Percentiles rank a stretch among this genome's conserved stretches.
Conservation (phyloP, 1,284 basidiomycete species). For the Meira nashicola region DNA sequence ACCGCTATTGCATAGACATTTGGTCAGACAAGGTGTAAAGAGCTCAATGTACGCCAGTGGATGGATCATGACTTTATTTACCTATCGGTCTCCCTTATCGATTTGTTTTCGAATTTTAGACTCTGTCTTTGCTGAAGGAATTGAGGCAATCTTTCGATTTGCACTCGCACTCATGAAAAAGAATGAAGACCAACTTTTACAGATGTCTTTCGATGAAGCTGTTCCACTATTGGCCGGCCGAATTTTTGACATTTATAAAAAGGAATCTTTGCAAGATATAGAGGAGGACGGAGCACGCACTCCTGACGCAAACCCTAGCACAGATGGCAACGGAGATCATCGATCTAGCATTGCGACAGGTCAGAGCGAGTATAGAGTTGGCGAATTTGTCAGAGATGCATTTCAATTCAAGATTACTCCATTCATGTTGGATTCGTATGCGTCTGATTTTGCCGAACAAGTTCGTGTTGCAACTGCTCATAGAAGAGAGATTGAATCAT, state of each 20-base stretch:
- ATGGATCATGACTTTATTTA: constrained; percentile 78
- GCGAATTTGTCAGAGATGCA: constrained; percentile 45
- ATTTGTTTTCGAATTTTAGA: constrained; percentile 93
- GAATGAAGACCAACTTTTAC: constrained; percentile 65
- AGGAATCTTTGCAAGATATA: not conserved
- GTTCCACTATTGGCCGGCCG: constrained; percentile 31
- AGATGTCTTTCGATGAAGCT: constrained; percentile 37
- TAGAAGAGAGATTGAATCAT: constrained; percentile 42
- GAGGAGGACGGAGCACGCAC: not conserved
- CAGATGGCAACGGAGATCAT: not conserved
- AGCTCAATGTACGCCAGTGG: constrained; percentile 86
- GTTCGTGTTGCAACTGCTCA: constrained; percentile 43
- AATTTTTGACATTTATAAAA: constrained; percentile 39
- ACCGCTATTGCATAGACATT: constrained; percentile 83
- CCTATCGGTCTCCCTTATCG: constrained; percentile 78
- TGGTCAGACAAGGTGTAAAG: constrained; percentile 83
- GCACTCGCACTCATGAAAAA: constrained; percentile 78
- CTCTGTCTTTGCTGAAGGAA: constrained; percentile 88
- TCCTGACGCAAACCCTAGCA: too few relatives aligned
- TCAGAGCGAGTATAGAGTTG: constrained; percentile 16
- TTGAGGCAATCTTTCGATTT: constrained; percentile 95
- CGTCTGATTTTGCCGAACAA: constrained; percentile 46
- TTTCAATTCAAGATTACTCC: constrained; percentile 46
- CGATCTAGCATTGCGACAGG: not conserved
- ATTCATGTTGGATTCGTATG: constrained; percentile 39